phyloP scores from a whole-genome alignment of 345 rosid genomes.

The Acer saccharum region DNA sequence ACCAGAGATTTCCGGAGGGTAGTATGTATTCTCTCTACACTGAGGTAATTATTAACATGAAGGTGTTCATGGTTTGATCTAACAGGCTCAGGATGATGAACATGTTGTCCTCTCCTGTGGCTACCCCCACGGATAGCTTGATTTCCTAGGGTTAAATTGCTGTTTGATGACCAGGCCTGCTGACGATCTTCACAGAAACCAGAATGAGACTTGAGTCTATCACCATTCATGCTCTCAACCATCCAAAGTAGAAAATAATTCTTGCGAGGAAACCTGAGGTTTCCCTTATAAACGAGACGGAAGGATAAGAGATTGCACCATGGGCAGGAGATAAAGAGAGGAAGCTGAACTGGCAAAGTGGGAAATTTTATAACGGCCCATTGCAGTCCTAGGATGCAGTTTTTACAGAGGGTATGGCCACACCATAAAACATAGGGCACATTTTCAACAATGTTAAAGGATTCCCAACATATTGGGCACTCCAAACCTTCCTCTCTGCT shows the following conservation, averaged over 20 bases:
- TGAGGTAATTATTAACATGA: conserved; percentile 30
- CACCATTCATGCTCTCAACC: conserved; percentile 90
- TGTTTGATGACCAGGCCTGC: conserved; percentile 33
- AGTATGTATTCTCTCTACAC: conserved; percentile 45
- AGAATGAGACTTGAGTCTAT: conserved; percentile 48
- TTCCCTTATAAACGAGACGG: conserved; percentile 72
- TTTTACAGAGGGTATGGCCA: conserved; percentile 89
- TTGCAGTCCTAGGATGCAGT: conserved; percentile 80
- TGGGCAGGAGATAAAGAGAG: conserved; percentile 85
- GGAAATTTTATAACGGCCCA: conserved; percentile 80
- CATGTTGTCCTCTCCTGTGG: conserved; percentile 42
- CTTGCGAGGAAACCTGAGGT: conserved; percentile 77
- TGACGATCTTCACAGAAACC: conserved; percentile 42
- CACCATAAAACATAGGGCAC: conserved; percentile 93
- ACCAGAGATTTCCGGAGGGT: conserved; percentile 65
- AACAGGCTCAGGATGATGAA: conserved; percentile 36
- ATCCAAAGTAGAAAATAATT: conserved; percentile 93
- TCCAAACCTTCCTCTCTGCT: conserved; percentile 81
- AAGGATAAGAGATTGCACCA: conserved; percentile 90
- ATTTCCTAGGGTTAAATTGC: conserved; percentile 33
- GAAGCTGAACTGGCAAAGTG: conserved; percentile 76
- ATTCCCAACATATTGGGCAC: conserved; percentile 91
- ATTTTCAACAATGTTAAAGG: conserved; percentile 89
- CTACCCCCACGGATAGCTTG: conserved; percentile 31
- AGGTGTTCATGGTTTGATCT: conserved; percentile 27